Percentiles rank a stretch among this genome's conserved stretches.
Evolutionary conservation across 768 basidiomycete species (phyloP).

Genomic region (Lentinula boryana): DNA sequence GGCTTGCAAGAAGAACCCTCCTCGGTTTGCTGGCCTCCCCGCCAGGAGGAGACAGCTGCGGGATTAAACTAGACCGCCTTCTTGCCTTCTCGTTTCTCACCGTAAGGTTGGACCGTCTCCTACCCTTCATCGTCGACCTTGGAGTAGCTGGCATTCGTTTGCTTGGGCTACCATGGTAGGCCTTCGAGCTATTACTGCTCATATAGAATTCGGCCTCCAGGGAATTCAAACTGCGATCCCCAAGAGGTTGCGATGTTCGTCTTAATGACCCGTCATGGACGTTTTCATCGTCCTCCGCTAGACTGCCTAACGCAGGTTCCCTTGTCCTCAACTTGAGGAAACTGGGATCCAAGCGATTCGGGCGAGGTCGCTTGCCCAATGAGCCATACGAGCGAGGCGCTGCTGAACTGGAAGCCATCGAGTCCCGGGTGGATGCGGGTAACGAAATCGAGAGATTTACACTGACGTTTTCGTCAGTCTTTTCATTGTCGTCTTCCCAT

Average conservation of each 20-base stretch:
- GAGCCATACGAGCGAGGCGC: conserved; percentile 22
- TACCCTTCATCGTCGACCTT: conserved; percentile 30
- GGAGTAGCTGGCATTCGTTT: conserved; percentile 49
- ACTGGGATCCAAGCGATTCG: conserved; percentile 62
- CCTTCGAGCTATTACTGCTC: conserved; percentile 3
- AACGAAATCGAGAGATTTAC: conserved; percentile 45
- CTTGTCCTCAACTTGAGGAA: conserved; percentile 57
- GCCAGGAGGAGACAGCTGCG: conserved; percentile 48
- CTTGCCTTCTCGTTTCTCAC: conserved; percentile 68
- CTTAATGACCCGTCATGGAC: conserved; percentile 22
- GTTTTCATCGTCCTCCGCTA: conserved; percentile 70
- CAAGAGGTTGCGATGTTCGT: conserved; percentile 38
- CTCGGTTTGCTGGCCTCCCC: conserved; percentile 33
- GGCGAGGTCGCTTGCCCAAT: conserved; percentile 44
- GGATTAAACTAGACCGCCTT: conserved; percentile 77
- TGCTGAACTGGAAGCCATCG: conserved; percentile 12
- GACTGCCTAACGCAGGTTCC: conserved; percentile 47
- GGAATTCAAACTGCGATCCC: conserved; percentile 64
- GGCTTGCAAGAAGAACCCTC: conserved; percentile 44
- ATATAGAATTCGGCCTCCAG: conserved; percentile 16
- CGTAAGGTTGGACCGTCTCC: conserved; percentile 72
- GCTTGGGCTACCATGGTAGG: conserved; percentile 32
- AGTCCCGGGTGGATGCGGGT: conserved; percentile 27
- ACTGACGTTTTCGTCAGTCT: conserved; percentile 71
- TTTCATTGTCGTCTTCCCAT: conserved; percentile 87